Evolutionary conservation across 23 red algal genomes (phyloP), one percentile per base, ranked within the genome.

Genomic region (Pyropia yezoensis): DNA sequence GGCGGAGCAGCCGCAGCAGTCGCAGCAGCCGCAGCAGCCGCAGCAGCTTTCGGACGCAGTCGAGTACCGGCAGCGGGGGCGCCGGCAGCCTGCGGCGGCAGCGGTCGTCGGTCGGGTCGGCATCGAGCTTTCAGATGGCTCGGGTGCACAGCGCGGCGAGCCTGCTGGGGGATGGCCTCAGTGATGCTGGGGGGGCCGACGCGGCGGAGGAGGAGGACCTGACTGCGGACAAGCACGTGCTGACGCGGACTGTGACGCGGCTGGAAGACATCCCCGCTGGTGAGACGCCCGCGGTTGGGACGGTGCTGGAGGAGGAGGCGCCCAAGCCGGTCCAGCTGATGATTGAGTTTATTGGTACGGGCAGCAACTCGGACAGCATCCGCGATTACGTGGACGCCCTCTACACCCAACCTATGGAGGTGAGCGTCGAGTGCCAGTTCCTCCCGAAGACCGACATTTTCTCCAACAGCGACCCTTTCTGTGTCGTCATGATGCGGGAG

Each of bases 291-390:
- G 70, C 82, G 14, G 76, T 87, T 29, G 82, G 82, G 29, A 87
- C 82, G 49, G 82, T 87, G 50, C 70, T 87, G 59, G 82, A 87
- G 57, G 82, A 87, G 57, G 82, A 87, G 71, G 76, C 82, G 14
- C 82, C 82, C 30, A 87, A 75, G 27, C 82, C 82, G 14, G 82
- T 87, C 13, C 82, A 75, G 62, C 71, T 87, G 45, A 47, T 87
- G 45, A 72, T 87, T 33, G 82, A 87, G 70, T 87, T 87, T 77
- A 47, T 87, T 30, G 82, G 70, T 52, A 72, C 71, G 19, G 49
- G 58, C 17, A 58, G 60, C 13, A 47, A 47, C 39, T 7, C 39
- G 11, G 82, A 87, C 20, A 67, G 51, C 61, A 76, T 72, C 15
- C 61, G 82, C 49, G 70, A 75, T 0, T 76, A 51, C 57, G 62